Conservation (phyloP, 2,329 filamentous ascomycete genomes). For the Colletotrichum ledebouriae region DNA sequence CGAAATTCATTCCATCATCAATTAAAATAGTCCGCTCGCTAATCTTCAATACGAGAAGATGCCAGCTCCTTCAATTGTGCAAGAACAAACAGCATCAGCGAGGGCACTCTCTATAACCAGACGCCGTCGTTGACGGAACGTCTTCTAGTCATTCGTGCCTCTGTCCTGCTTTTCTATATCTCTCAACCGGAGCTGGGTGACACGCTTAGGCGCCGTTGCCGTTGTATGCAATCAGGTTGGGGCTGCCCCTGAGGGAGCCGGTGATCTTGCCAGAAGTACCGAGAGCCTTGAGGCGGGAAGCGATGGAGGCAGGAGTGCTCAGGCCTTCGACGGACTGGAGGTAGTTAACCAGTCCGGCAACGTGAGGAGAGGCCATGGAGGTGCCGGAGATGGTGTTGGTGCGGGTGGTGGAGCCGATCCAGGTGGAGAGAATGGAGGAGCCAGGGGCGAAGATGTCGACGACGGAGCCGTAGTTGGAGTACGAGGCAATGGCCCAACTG, state of each 20-base stretch:
- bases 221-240: slow-evolving; percentile 65
- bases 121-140: slow-evolving; percentile 5
- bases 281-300: slow-evolving; percentile 57
- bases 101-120: neutral
- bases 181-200: neutral
- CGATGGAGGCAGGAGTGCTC: slow-evolving; percentile 57
- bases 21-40: slow-evolving; percentile 1
- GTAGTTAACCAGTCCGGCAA: slow-evolving; percentile 72
- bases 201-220: slow-evolving; percentile 46
- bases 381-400: slow-evolving; percentile 67
- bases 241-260: slow-evolving; percentile 51
- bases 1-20: neutral
- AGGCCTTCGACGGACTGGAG: slow-evolving; percentile 59
- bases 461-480: slow-evolving; percentile 63
- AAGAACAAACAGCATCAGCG: neutral
- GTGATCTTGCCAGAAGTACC: slow-evolving; percentile 55
- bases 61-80: slow-evolving; percentile 12
- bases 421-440: slow-evolving; percentile 60
- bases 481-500: slow-evolving; percentile 55
- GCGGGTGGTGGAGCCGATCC: slow-evolving; percentile 57
- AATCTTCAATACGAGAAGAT: neutral
- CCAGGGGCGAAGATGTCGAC: slow-evolving; percentile 68
- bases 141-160: slow-evolving; percentile 12
- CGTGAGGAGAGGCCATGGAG: slow-evolving; percentile 73
- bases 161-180: neutral